phyloP scores from a whole-genome alignment of 2,329 filamentous ascomycete species.

The Calonectria hongkongensis region DNA sequence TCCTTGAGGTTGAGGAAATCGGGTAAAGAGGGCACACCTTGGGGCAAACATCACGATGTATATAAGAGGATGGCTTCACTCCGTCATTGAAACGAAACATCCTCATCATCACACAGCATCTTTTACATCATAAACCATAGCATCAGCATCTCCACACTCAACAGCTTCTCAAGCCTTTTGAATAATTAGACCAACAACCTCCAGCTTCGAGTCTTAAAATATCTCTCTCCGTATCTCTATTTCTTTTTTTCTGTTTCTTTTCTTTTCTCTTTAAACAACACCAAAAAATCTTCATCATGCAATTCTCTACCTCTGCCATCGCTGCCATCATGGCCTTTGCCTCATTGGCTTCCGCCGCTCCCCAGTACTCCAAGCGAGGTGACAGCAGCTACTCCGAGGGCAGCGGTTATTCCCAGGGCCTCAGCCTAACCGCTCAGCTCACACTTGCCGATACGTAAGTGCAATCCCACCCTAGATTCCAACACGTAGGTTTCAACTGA shows the following conservation, averaged over 20 bases:
- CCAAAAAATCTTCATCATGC: conserved; percentile 55
- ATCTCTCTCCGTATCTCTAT: neutral
- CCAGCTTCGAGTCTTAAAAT: neutral
- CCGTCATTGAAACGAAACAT: conserved; percentile 40
- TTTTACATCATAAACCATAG: conserved; percentile 27
- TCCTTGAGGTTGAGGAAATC: neutral
- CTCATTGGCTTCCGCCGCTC: conserved; percentile 57
- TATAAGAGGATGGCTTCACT: conserved; percentile 51
- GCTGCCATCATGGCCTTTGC: conserved; percentile 64
- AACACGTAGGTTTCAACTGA: neutral
- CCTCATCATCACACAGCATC: conserved; percentile 41
- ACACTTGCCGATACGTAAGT: conserved; percentile 63
- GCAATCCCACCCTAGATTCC: neutral
- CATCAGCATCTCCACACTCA: conserved; percentile 4
- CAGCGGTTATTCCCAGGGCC: conserved; percentile 37
- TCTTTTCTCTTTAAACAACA: neutral
- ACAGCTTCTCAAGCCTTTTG: neutral
- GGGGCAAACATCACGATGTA: conserved; percentile 24
- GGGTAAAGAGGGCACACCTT: neutral
- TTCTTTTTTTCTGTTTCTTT: neutral
- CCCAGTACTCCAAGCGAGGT: conserved; percentile 43
- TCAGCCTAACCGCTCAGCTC: conserved; percentile 62
- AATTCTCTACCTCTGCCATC: conserved; percentile 56
- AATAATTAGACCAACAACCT: neutral
- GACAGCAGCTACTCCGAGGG: neutral